Base-by-base conservation (phyloP, 208 protist genomes). In the Acanthamoeba castellanii region DNA sequence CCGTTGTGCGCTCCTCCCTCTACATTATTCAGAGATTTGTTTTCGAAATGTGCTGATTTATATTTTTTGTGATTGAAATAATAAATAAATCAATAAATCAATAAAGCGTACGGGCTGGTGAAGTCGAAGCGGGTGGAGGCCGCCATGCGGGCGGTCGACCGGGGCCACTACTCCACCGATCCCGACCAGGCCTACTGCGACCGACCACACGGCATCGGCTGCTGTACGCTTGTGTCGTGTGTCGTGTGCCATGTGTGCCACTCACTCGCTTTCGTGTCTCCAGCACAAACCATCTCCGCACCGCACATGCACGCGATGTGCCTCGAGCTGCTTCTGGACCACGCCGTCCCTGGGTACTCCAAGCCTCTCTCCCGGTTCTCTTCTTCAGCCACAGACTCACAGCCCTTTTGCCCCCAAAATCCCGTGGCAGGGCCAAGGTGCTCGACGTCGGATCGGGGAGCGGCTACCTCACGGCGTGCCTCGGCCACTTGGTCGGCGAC, bases 231-330 rank as follows among this genome's bases (percentile, higher is more conserved):
- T 45, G 1, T 30, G 18, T 82, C 42, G 11, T 82, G 13, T 6
- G 20, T 42, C 14, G 30, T 37, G 6, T 47, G 20, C 3, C 18
- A 42, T 47, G 11, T 22, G 22, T 1, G 22, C 6, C 22, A 25
- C 30, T 27, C 45, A 66, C 42, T 7, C 30, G 37, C 37, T 37
- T 37, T 0, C 3, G 37, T 37, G 37, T 37, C 32, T 20, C 3
- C 89, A 94, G 52, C 84, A 55, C 95, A 94, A 25, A 98, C 97
- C 0, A 97, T 98, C 30, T 97, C 96, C 2, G 97, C 97, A 50
- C 97, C 97, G 27, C 97, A 98, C 87, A 98, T 98, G 96, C 97
- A 98, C 68, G 97, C 96, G 37, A 37, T 96, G 7, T 76, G 68
- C n/a, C 87, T 98, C 25, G 95, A 97, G 34, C 47, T 90, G n/a